Evolutionary conservation across 2,329 filamentous ascomycete species (phyloP).

Genomic region (Fusarium sambucinum): DNA sequence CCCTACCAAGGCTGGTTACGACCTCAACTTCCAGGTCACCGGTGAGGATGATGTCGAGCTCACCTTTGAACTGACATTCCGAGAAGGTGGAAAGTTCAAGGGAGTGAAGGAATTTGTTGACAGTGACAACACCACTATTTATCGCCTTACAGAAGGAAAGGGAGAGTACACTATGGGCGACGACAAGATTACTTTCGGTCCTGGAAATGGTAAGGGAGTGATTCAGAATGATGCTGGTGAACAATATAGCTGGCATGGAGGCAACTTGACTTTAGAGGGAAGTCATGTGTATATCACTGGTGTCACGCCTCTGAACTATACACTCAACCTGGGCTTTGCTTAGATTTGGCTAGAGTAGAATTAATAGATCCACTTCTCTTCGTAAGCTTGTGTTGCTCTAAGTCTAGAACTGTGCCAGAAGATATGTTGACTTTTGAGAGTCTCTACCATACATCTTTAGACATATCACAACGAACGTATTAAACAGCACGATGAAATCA

Average conservation of each 20-base stretch:
- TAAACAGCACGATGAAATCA: background rate
- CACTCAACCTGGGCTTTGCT: constrained; percentile 18
- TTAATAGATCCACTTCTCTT: background rate
- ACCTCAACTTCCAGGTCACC: constrained; percentile 15
- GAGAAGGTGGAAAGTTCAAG: constrained; percentile 23
- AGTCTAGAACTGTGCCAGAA: too few species aligned
- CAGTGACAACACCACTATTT: constrained; percentile 16
- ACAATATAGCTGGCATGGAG: constrained; percentile 23
- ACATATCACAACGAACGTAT: background rate
- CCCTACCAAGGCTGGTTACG: constrained; percentile 13
- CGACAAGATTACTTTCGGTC: constrained; percentile 10
- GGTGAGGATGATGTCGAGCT: constrained; percentile 30
- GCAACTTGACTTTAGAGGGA: constrained; percentile 12
- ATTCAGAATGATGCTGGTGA: constrained; percentile 19
- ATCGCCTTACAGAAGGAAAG: constrained; percentile 2
- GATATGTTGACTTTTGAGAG: too few species aligned
- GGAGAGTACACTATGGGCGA: constrained; percentile 5
- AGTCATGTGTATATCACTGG: constrained; percentile 24
- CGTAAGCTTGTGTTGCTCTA: too few species aligned
- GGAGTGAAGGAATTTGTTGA: constrained; percentile 16
- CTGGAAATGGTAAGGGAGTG: constrained; percentile 7
- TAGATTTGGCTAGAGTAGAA: background rate
- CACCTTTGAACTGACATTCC: constrained; percentile 26
- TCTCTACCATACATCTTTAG: too few species aligned
- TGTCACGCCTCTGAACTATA: constrained; percentile 18